Conservation (phyloP, 345 rosid genomes). For the Camelina hispida region DNA sequence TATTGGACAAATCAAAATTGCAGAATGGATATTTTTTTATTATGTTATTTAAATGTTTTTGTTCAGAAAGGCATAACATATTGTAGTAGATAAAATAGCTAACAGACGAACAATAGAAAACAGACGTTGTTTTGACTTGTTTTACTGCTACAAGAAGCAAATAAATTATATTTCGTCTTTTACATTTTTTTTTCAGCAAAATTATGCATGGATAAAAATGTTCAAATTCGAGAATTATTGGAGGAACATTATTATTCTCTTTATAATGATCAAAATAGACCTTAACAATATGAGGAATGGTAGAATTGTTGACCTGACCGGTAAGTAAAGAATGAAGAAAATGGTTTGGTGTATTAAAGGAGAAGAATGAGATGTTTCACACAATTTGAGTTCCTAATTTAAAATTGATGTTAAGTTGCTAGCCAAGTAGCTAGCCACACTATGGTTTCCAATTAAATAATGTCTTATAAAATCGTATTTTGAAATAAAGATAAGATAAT, state of each 20-base stretch:
- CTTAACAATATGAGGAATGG: conserved; percentile 9
- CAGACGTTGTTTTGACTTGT: conserved; percentile 41
- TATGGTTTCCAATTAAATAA: conserved; percentile 3
- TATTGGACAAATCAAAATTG: conserved; percentile 10
- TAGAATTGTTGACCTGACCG: conserved; percentile 38
- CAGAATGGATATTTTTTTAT: conserved; percentile 13
- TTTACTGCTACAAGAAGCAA: conserved; percentile 23
- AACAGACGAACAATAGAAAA: conserved; percentile 37
- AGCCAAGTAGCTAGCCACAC: conserved; percentile 27
- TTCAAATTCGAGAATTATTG: not conserved
- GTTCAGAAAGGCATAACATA: conserved; percentile 36
- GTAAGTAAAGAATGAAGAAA: conserved; percentile 39
- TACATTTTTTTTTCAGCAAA: not conserved
- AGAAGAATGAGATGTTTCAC: conserved; percentile 39
- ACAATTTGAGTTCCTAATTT: conserved; percentile 1
- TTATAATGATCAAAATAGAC: not conserved
- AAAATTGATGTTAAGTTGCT: conserved; percentile 34
- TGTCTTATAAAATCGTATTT: conserved; percentile 16
- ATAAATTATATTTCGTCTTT: conserved; percentile 3
- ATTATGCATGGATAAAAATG: not conserved
- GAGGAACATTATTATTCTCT: not conserved
- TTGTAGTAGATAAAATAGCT: conserved; percentile 29
- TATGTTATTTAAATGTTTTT: conserved; percentile 14
- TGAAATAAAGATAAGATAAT: not conserved
- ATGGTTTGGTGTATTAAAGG: conserved; percentile 39